Evolutionary conservation across 768 basidiomycete species (phyloP).

Genomic region (Nevesoporus exiguus): DNA sequence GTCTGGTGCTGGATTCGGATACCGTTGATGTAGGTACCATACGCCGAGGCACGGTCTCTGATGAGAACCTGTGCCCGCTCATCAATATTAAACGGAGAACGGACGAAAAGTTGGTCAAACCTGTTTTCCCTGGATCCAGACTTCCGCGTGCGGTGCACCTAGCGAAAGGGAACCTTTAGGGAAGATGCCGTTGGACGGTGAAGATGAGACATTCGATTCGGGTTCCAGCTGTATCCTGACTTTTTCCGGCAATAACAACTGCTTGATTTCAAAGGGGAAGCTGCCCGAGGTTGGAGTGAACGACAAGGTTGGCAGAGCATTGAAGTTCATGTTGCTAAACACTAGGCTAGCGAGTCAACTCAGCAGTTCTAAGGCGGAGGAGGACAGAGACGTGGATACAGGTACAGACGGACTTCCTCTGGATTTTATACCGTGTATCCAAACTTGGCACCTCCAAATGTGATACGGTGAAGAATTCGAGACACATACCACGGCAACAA

Average conservation of each 20-base stretch:
- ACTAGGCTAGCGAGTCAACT: background rate
- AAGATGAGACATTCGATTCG: conserved; percentile 27
- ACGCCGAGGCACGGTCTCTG: conserved; percentile 43
- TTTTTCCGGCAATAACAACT: conserved; percentile 31
- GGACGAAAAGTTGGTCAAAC: conserved; percentile 25
- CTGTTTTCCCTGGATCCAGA: conserved; percentile 44
- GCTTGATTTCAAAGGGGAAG: conserved; percentile 39
- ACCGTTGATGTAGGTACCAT: conserved; percentile 50
- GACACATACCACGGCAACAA: conserved; percentile 10
- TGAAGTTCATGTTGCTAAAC: conserved; percentile 21
- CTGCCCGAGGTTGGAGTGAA: conserved; percentile 35
- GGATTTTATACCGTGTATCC: conserved; percentile 22
- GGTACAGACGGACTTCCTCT: background rate
- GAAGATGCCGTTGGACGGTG: conserved; percentile 42
- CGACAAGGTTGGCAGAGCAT: conserved; percentile 30
- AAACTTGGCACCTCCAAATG: conserved; percentile 4
- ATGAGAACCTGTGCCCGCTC: conserved; percentile 38
- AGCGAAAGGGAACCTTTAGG: conserved; percentile 38
- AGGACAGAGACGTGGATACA: background rate
- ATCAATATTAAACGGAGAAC: conserved; percentile 8
- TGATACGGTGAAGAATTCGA: background rate
- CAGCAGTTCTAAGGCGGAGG: background rate
- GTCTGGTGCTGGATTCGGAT: conserved; percentile 37
- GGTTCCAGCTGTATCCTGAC: conserved; percentile 33
- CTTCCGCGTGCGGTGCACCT: conserved; percentile 42